Percentiles rank a stretch among this genome's conserved stretches.
These are phyloP conservation scores for Yamadazyma blattariae DNA, from an alignment of 1,139 yeast genomes.

Conservation along the genomic window DNA sequence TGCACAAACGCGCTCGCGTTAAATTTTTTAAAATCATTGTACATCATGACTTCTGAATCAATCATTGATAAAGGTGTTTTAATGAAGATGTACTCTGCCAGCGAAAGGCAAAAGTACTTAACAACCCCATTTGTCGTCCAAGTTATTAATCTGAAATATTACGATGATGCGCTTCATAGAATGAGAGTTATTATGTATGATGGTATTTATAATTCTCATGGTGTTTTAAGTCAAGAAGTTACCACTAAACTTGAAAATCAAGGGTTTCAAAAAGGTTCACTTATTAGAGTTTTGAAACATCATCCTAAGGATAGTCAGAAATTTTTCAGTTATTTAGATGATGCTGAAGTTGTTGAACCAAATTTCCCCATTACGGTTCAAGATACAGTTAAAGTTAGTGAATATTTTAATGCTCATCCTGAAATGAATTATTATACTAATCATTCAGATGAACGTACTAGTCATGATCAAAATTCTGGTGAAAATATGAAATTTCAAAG, in stretches of 20 bases:
- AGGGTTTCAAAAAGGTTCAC: slow-evolving; percentile 35
- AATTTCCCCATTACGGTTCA: slow-evolving; percentile 40
- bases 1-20: slow-evolving; percentile 7
- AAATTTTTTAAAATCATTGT: neutral
- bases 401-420: slow-evolving; percentile 54
- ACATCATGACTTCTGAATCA: slow-evolving; percentile 7
- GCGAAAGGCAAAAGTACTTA: slow-evolving; percentile 20
- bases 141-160: slow-evolving; percentile 43
- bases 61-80: slow-evolving; percentile 23
- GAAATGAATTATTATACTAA: slow-evolving; percentile 40
- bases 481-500: slow-evolving; percentile 12
- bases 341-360: slow-evolving; percentile 43
- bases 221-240: slow-evolving; percentile 60
- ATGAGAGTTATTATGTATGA: slow-evolving; percentile 61
- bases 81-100: slow-evolving; percentile 23
- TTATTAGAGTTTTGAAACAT: slow-evolving; percentile 38
- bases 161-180: slow-evolving; percentile 41
- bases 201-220: slow-evolving; percentile 62
- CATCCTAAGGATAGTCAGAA: slow-evolving; percentile 49
- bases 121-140: slow-evolving; percentile 39
- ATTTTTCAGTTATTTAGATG: slow-evolving; percentile 54
- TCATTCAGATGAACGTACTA: slow-evolving; percentile 10
- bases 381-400: slow-evolving; percentile 45
- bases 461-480: slow-evolving; percentile 3
- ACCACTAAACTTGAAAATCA: slow-evolving; percentile 48